Base-by-base conservation (phyloP, 2,329 filamentous ascomycete genomes). In the Paraphoma chrysanthemicola region DNA sequence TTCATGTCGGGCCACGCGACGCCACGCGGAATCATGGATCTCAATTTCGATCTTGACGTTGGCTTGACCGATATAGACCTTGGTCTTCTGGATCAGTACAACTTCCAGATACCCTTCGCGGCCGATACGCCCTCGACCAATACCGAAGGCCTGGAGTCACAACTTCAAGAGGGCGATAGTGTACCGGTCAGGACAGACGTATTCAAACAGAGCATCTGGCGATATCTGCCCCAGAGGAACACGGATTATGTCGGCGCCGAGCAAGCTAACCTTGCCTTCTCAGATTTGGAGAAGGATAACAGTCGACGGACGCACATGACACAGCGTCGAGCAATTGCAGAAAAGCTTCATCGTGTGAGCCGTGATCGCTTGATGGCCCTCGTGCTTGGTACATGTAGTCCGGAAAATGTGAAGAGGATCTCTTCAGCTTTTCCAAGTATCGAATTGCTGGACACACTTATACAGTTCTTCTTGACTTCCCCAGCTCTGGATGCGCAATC, bases 281-380 rank as follows among this genome's bases (percentile, higher is more conserved):
- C 77, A 0, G 66, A 71, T 16, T 53, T 59, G 1, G 77, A 78
- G 0, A 74, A 69, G 23, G 76, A 74, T 2, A 48, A 38, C 14
- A 49, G 55, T 23, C 63, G 59, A 14, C 73, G 75, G 9, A 70
- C 79, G 2, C 76, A 77, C 44, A 59, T 71, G 3, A 53, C 61
- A n/a, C 59, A 64, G 29, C 71, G 78, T n/a, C 69, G 79, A 29
- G 76, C 78, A 1, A 77, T 78, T 5, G 72, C 72, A 41, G 79
- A 81, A 53, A 75, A 74, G 33, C 63, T 82, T 3, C 71, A 74
- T 16, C 75, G 76, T 43, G 76, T 73, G 2, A 77, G 77, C 17
- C 74, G 80, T 30, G 89, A 92, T 70, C 83, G 82, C 45, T 82
- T 90, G 1, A 77, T 92, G 53, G 87, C 84, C 10, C 81, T 90